Conservation (phyloP, 2,329 filamentous ascomycete genomes). For the Colletotrichum higginsianum region DNA sequence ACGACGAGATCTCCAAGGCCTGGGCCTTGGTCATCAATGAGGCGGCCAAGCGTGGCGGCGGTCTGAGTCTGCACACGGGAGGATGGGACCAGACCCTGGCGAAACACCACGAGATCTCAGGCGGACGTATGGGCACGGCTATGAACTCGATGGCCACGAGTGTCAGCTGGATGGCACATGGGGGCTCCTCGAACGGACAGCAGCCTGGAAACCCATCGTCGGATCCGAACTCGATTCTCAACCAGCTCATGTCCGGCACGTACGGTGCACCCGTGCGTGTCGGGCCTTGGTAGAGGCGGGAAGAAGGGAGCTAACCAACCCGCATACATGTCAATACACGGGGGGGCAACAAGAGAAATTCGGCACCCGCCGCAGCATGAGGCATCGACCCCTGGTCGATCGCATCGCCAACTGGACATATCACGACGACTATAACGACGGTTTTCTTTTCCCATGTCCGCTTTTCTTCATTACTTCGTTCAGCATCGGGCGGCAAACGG, state of each 20-base stretch:
- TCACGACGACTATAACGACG: slow-evolving; percentile 44
- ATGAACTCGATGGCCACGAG: slow-evolving; percentile 82
- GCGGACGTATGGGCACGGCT: slow-evolving; percentile 84
- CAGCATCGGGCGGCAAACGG: slow-evolving; percentile 43
- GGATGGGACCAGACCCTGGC: slow-evolving; percentile 92
- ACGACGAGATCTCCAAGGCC: slow-evolving; percentile 94
- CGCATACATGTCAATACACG: slow-evolving; percentile 4
- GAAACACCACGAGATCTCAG: slow-evolving; percentile 90
- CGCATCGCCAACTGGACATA: slow-evolving; percentile 35
- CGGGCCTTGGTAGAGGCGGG: slow-evolving; percentile 68
- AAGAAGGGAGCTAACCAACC: not conserved
- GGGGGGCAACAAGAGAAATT: not conserved
- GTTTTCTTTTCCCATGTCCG: slow-evolving; percentile 19
- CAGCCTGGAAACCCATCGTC: slow-evolving; percentile 46
- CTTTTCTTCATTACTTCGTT: slow-evolving; percentile 29
- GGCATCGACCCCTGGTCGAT: slow-evolving; percentile 28
- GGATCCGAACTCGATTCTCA: slow-evolving; percentile 71
- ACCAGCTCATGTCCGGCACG: slow-evolving; percentile 73
- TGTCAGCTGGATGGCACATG: slow-evolving; percentile 80
- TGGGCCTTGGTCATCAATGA: slow-evolving; percentile 95
- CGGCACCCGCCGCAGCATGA: not conserved
- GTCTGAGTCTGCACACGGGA: slow-evolving; percentile 89
- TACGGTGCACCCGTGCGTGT: slow-evolving; percentile 74
- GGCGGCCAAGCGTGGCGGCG: slow-evolving; percentile 90
- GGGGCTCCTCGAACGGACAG: slow-evolving; percentile 45